Evolutionary conservation across 352 stramenopile species (phyloP).

Genomic region (Phytophthora chlamydospora): DNA sequence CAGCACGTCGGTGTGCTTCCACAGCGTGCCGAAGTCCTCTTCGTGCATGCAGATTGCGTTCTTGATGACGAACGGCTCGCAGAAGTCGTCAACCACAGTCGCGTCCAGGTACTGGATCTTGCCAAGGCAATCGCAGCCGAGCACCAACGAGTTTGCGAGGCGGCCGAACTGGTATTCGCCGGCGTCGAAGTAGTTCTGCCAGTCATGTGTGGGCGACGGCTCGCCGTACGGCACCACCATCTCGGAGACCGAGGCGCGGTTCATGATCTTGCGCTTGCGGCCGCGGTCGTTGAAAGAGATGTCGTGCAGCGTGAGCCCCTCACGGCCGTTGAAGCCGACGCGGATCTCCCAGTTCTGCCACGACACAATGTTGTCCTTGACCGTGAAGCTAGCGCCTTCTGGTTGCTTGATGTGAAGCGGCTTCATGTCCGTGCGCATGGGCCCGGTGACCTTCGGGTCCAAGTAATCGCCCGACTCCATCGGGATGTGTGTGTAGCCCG

Average conservation of each 20-base stretch:
- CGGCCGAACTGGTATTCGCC: slow-evolving; percentile 82
- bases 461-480: slow-evolving; percentile 54
- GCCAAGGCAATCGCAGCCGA: slow-evolving; percentile 74
- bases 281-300: slow-evolving; percentile 48
- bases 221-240: slow-evolving; percentile 90
- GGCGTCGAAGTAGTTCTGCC: slow-evolving; percentile 90
- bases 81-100: slow-evolving; percentile 37
- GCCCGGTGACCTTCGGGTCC: slow-evolving; percentile 41
- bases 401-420: slow-evolving; percentile 77
- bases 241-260: slow-evolving; percentile 76
- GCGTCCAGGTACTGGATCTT: slow-evolving; percentile 39
- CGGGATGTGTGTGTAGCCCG: slow-evolving; percentile 52
- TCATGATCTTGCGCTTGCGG: slow-evolving; percentile 59
- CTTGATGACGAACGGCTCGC: slow-evolving; percentile 39
- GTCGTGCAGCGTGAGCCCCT: slow-evolving; percentile 72
- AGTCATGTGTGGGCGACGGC: slow-evolving; percentile 65
- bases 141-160: slow-evolving; percentile 76
- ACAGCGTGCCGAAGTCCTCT: slow-evolving; percentile 44
- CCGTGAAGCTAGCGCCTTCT: slow-evolving; percentile 73
- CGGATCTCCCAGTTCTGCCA: slow-evolving; percentile 87
- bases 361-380: slow-evolving; percentile 67
- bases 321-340: slow-evolving; percentile 83
- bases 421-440: slow-evolving; percentile 58
- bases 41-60: slow-evolving; percentile 43
- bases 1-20: slow-evolving; percentile 74